A percentile compares a stretch with the other conserved stretches of the same genome.
phyloP scores from a whole-genome alignment of 1,139 yeast species.

The Magnusiomyces ingens region DNA sequence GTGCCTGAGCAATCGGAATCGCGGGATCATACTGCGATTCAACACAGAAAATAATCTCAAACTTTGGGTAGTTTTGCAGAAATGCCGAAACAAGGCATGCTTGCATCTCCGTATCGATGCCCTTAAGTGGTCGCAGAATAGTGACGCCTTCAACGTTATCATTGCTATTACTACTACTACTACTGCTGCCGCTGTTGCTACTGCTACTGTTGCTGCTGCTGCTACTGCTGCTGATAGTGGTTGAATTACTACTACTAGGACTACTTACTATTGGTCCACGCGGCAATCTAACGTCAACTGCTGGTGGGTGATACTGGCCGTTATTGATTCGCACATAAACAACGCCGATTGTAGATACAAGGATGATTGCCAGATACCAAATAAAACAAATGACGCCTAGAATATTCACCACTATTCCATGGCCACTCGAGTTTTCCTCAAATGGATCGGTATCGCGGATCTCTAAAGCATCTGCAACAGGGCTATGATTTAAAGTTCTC shows the following conservation, averaged over 20 bases:
- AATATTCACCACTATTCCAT: constrained; percentile 1
- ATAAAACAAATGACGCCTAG: constrained; percentile 14
- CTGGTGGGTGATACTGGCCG: not conserved
- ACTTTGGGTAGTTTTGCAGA: constrained; percentile 59
- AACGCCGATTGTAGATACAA: constrained; percentile 18
- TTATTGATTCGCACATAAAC: constrained; percentile 6
- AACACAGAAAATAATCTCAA: constrained; percentile 73
- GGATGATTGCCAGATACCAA: constrained; percentile 21
- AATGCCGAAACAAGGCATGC: constrained; percentile 65
- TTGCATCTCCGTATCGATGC: constrained; percentile 69
- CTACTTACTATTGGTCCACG: not conserved
- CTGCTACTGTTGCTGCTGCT: constrained; percentile 4
- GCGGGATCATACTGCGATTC: constrained; percentile 61
- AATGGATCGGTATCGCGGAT: too few species aligned
- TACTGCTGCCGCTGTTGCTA: not conserved
- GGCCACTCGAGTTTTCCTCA: not conserved
- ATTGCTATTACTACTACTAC: not conserved
- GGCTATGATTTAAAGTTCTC: too few species aligned
- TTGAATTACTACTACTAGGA: not conserved
- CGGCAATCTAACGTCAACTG: not conserved
- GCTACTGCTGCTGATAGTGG: not conserved
- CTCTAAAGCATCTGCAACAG: too few species aligned
- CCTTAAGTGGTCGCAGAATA: constrained; percentile 76
- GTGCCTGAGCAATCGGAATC: constrained; percentile 45
- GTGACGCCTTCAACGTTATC: constrained; percentile 51